Base-by-base conservation (phyloP, 2,329 filamentous ascomycete species). In the Graphilbum fragrans region DNA sequence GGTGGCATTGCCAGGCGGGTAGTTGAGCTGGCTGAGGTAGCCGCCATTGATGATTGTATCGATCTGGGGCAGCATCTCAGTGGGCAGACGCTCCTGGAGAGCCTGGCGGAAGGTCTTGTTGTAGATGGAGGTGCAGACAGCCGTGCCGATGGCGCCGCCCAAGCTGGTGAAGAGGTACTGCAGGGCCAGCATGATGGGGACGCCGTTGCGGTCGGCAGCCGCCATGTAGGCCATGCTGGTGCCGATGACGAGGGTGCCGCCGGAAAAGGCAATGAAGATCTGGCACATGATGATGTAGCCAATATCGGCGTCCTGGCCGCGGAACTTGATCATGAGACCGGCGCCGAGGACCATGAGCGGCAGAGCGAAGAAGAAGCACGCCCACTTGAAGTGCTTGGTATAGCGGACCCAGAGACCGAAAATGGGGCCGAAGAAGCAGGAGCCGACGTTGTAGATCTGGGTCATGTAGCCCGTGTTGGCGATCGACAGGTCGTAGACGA, bases 61-160 rank as follows among this genome's bases (percentile, higher is more conserved):
- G 6, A 53, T 52, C n/a, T 57, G 55, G n/a, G 61, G 48, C 20
- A 73, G 72, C 2, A 78, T 60, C 47, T 72, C 68, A 37, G 57
- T 48, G 35, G 56, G 54, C 12, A 79, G 61, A 43, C 70, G 68
- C 35, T 57, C 46, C 35, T 54, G 53, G 9, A 80, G 62, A 27
- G 66, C 69, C 18, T 54, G 53, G 8, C 70, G 69, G 49, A 82
- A 70, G 9, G 69, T 61, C 48, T 68, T 65, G 1, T 67, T 71
- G 74, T 76, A 82, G 50, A 82, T 71, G 11, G 74, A 73, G 2
- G 67, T 69, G 3, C 76, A 69, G 38, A 82, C 65, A 22, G 75
- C 69, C 2, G 62, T 60, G n/a, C 75, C 75, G 23, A 79, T 67
- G 3, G 72, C 71, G 35, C 72, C 72, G 40, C 76, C 77, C 41